A percentile compares a stretch with the other conserved stretches of the same genome.
These are phyloP conservation scores for Diaporthe vaccinii DNA, from an alignment of 2,329 filamentous ascomycete genomes.

Conservation along the genomic window DNA sequence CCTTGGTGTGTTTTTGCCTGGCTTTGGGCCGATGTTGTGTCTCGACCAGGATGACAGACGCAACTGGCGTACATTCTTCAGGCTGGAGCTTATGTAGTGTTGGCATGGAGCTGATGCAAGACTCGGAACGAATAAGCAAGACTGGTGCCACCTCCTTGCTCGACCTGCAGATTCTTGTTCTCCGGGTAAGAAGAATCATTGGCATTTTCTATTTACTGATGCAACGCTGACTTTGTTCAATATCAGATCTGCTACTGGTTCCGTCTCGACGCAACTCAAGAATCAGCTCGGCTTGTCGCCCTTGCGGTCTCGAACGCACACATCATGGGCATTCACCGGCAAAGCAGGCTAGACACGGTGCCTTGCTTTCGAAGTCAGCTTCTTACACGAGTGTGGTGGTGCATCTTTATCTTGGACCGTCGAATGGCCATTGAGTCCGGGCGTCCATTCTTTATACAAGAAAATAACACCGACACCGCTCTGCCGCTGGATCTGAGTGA, in stretches of 20 bases:
- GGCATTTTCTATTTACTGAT: not conserved
- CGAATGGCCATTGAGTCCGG: conserved; percentile 38
- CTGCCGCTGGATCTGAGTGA: conserved; percentile 34
- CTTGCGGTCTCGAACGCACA: conserved; percentile 39
- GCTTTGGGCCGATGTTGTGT: conserved; percentile 39
- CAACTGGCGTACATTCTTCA: conserved; percentile 36
- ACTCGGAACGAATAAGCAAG: conserved; percentile 32
- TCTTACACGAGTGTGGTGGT: conserved; percentile 35
- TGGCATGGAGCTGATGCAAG: conserved; percentile 35
- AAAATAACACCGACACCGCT: conserved; percentile 21
- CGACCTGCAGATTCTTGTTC: conserved; percentile 29
- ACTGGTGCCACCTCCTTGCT: conserved; percentile 35
- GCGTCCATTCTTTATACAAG: conserved; percentile 36
- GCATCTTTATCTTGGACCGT: conserved; percentile 36
- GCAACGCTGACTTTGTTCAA: not conserved
- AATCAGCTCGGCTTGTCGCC: conserved; percentile 34
- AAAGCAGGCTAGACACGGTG: conserved; percentile 30
- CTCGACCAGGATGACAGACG: conserved; percentile 36
- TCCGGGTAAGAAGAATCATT: not conserved
- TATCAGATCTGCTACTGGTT: conserved; percentile 26
- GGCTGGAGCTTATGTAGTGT: conserved; percentile 38
- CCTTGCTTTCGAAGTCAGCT: conserved; percentile 31
- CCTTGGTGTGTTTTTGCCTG: conserved; percentile 37
- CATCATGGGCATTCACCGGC: conserved; percentile 36
- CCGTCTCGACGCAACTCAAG: conserved; percentile 36